Evolutionary conservation across 805 yeast species (phyloP).

Genomic region (Wickerhamomyces pijperi): DNA sequence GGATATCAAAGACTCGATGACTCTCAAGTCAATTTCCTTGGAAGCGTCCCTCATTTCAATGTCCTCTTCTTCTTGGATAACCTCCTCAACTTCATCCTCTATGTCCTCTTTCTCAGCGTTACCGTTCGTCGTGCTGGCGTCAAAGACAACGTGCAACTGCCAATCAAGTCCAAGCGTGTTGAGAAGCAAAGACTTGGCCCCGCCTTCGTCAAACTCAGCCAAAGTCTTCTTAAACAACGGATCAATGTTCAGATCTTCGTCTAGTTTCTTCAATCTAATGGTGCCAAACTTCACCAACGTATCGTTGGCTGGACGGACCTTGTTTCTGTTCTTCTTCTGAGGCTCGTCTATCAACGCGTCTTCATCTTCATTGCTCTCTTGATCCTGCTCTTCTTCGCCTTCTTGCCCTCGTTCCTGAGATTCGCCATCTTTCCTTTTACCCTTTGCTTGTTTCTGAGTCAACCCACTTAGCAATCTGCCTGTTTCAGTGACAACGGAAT

Average conservation of each 20-base stretch:
- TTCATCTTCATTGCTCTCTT: conserved; percentile 18
- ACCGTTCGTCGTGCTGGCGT: conserved; percentile 31
- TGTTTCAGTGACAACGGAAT: conserved; percentile 84
- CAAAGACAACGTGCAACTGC: conserved; percentile 51
- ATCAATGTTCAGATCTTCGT: conserved; percentile 53
- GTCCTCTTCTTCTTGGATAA: conserved; percentile 17
- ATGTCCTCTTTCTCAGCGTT: conserved; percentile 9
- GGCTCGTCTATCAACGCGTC: conserved; percentile 11
- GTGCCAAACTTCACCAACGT: conserved; percentile 41
- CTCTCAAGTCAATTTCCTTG: conserved; percentile 20
- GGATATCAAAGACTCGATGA: conserved; percentile 17
- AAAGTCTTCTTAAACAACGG: conserved; percentile 67
- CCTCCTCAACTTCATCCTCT: conserved; percentile 2
- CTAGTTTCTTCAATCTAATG: conserved; percentile 42
- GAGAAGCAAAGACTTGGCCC: conserved; percentile 57
- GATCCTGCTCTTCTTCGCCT: conserved; percentile 12
- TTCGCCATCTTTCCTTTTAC: conserved; percentile 15
- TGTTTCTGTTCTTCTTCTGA: conserved; percentile 16
- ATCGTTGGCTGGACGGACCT: conserved; percentile 24
- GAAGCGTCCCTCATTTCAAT: conserved; percentile 4
- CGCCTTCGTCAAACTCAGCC: conserved; percentile 76
- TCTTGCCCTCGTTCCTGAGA: conserved; percentile 13
- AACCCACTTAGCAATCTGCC: conserved; percentile 73
- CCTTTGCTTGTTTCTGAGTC: conserved; percentile 22
- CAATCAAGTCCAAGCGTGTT: conserved; percentile 49